Evolutionary conservation across 2,329 filamentous ascomycete genomes (phyloP).

Genomic region (Didymella sp.): DNA sequence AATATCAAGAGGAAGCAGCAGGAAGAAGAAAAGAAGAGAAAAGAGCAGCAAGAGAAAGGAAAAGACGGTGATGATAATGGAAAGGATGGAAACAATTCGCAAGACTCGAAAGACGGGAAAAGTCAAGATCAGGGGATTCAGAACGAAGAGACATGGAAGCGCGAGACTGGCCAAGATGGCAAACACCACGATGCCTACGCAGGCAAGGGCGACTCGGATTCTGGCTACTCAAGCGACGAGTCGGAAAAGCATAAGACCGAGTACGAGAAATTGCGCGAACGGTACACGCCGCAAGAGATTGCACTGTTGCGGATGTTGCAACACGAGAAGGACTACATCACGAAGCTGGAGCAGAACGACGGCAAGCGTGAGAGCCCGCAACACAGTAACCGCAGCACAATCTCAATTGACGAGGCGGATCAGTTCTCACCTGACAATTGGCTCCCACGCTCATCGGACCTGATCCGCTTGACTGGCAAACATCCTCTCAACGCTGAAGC

Average conservation of each 20-base stretch:
- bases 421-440: constrained; percentile 63
- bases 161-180: constrained; percentile 34
- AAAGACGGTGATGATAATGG: constrained; percentile 23
- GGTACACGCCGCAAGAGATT: constrained; percentile 54
- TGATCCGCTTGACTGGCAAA: constrained; percentile 61
- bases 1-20: constrained; percentile 54
- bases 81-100: constrained; percentile 23
- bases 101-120: not conserved
- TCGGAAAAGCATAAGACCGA: constrained; percentile 23
- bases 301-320: constrained; percentile 48
- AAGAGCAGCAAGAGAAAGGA: constrained; percentile 38
- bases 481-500: constrained; percentile 62
- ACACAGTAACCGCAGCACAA: constrained; percentile 36
- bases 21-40: constrained; percentile 22
- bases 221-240: constrained; percentile 29
- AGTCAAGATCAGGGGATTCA: constrained; percentile 22
- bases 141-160: constrained; percentile 39
- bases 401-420: constrained; percentile 58
- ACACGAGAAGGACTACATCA: constrained; percentile 55
- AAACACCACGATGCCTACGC: constrained; percentile 51
- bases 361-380: constrained; percentile 52
- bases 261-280: constrained; percentile 45
- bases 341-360: constrained; percentile 53
- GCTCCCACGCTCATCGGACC: constrained; percentile 56
- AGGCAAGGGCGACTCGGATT: constrained; percentile 20